Evolutionary conservation across 371 early-diverging fungal genomes (phyloP).

Genomic region (Fennellomyces sp.): DNA sequence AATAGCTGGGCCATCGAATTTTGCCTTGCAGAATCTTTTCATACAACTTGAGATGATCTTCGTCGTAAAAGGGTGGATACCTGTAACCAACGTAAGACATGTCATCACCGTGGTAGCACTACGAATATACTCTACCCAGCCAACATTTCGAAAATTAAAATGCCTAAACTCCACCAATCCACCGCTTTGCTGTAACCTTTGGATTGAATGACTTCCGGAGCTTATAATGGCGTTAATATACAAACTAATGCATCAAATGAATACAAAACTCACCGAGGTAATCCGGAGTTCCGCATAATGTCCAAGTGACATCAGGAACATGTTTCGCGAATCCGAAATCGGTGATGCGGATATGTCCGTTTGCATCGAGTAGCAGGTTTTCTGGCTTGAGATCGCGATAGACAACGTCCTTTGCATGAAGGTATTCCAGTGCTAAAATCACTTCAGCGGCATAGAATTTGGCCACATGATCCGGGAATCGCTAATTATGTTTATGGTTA

Average conservation of each 20-base stretch:
- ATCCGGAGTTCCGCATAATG: slow-evolving; percentile 98
- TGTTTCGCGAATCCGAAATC: slow-evolving; percentile 99
- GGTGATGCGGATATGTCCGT: slow-evolving; percentile 96
- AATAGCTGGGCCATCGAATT: slow-evolving; percentile 89
- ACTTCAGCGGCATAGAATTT: slow-evolving; percentile 81
- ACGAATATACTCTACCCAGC: slow-evolving; percentile 55
- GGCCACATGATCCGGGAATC: slow-evolving; percentile 90
- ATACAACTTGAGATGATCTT: slow-evolving; percentile 93
- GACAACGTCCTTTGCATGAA: slow-evolving; percentile 87
- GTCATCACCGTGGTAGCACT: slow-evolving; percentile 52
- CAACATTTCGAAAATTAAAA: slow-evolving; percentile 74
- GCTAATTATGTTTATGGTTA: slow-evolving; percentile 60
- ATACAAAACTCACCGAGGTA: slow-evolving; percentile 65
- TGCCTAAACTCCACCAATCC: slow-evolving; percentile 97
- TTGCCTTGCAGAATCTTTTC: slow-evolving; percentile 92
- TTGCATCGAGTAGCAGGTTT: slow-evolving; percentile 83
- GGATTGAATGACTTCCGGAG: slow-evolving; percentile 96
- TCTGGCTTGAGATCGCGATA: slow-evolving; percentile 95
- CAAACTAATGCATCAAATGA: too few species aligned
- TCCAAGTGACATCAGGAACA: slow-evolving; percentile 93
- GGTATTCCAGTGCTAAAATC: slow-evolving; percentile 78
- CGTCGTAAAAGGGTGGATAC: slow-evolving; percentile 96
- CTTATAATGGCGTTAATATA: slow-evolving; percentile 53
- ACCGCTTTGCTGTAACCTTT: slow-evolving; percentile 95
- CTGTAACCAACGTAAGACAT: too few species aligned